These are phyloP conservation scores for Geotrichum cucujoidarum DNA, from an alignment of 1,139 yeast genomes.

Conservation along the genomic window DNA sequence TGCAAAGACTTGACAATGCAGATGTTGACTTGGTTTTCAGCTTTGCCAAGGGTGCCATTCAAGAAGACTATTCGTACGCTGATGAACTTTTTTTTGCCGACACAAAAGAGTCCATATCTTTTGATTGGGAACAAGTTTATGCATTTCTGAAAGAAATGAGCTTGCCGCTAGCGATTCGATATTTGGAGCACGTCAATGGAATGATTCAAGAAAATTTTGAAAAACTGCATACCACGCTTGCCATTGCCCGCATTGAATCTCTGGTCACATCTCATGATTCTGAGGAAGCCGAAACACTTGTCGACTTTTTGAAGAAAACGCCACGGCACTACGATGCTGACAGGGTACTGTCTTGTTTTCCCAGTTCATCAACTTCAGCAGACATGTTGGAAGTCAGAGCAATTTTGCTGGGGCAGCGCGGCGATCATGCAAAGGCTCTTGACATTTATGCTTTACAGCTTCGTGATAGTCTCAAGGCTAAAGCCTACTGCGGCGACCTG, in stretches of 20 bases:
- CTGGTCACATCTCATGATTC: constrained; percentile 25
- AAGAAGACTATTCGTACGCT: constrained; percentile 41
- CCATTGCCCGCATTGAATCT: constrained; percentile 50
- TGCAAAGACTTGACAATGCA: constrained; percentile 54
- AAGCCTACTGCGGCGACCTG: constrained; percentile 52
- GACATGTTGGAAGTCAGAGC: constrained; percentile 45
- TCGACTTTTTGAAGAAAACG: constrained; percentile 30
- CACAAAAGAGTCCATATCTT: constrained; percentile 55
- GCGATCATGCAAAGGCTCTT: constrained; percentile 61
- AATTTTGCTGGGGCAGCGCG: constrained; percentile 54
- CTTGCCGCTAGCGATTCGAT: constrained; percentile 44
- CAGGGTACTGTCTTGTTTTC: constrained; percentile 32
- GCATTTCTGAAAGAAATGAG: constrained; percentile 39
- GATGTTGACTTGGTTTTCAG: constrained; percentile 54
- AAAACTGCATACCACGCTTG: constrained; percentile 49
- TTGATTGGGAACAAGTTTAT: constrained; percentile 52
- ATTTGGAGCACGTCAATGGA: constrained; percentile 57
- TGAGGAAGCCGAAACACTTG: constrained; percentile 26
- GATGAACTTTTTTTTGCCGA: constrained; percentile 63
- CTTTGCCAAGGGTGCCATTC: constrained; percentile 54
- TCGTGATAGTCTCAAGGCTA: constrained; percentile 53
- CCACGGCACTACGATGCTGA: constrained; percentile 36
- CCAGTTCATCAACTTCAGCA: constrained; percentile 16
- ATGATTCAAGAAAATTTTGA: constrained; percentile 44
- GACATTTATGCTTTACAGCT: constrained; percentile 58